A percentile compares a stretch with the other conserved stretches of the same genome.
These are phyloP conservation scores for Phytophthora vignae DNA, from an alignment of 352 stramenopile genomes.

Conservation along the genomic window DNA sequence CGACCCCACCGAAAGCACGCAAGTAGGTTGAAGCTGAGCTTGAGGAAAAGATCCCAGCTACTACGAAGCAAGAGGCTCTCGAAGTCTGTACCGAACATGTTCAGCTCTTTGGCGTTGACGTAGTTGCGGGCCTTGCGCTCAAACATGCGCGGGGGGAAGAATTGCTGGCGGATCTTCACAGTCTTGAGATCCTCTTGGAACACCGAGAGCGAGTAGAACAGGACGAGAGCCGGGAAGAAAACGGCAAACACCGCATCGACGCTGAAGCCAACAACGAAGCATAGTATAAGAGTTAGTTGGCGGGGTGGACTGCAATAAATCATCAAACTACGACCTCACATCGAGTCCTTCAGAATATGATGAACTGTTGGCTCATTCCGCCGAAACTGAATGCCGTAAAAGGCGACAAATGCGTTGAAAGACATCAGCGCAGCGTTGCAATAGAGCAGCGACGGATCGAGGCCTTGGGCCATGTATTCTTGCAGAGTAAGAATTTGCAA, in stretches of 20 bases:
- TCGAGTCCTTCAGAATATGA: conserved; percentile 48
- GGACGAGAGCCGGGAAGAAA: conserved; percentile 43
- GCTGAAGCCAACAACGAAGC: conserved; percentile 12
- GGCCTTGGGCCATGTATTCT: conserved; percentile 38
- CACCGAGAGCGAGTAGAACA: conserved; percentile 33
- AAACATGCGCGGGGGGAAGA: conserved; percentile 45
- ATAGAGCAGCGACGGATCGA: conserved; percentile 35
- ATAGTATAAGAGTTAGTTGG: no score
- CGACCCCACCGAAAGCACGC: conserved; percentile 37
- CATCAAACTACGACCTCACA: conserved; percentile 29
- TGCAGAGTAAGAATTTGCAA: conserved; percentile 36
- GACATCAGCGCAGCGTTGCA: conserved; percentile 48
- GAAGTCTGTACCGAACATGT: conserved; percentile 47
- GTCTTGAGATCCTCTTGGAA: conserved; percentile 46
- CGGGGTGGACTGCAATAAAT: background rate
- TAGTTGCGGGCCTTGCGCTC: conserved; percentile 48
- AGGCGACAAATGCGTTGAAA: conserved; percentile 45
- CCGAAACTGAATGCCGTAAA: conserved; percentile 44
- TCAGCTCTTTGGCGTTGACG: conserved; percentile 37
- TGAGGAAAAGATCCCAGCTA: conserved; percentile 27
- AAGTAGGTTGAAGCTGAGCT: conserved; percentile 43
- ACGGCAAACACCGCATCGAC: conserved; percentile 49
- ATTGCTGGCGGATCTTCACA: conserved; percentile 45
- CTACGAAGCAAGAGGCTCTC: conserved; percentile 34
- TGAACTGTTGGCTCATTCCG: conserved; percentile 41